Evolutionary conservation across 495 filamentous ascomycete species (phyloP).

Genomic region (Schizothecium vesticola): DNA sequence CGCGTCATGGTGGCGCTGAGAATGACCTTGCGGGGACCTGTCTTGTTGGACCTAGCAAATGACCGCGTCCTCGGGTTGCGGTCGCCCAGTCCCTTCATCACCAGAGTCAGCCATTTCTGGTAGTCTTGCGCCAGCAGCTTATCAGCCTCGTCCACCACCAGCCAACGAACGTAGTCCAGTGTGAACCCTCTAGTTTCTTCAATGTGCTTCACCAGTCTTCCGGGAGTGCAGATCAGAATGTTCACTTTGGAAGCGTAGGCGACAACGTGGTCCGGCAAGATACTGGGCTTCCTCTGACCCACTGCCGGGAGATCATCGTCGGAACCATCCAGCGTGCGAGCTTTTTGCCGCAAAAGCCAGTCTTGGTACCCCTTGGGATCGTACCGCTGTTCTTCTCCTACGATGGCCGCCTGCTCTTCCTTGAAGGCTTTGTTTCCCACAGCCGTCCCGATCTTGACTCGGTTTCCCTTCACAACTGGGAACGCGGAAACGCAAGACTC

Average conservation of each 20-base stretch:
- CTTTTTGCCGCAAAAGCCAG: slow-evolving; percentile 17
- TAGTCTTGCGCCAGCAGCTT: slow-evolving; percentile 85
- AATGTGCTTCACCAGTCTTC: slow-evolving; percentile 86
- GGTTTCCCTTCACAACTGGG: slow-evolving; percentile 45
- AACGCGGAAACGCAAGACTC: slow-evolving; percentile 56
- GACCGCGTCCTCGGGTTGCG: slow-evolving; percentile 34
- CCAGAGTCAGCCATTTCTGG: slow-evolving; percentile 79
- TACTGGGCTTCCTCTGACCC: slow-evolving; percentile 18
- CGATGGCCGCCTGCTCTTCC: slow-evolving; percentile 64
- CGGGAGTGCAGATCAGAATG: slow-evolving; percentile 87
- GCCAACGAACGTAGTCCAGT: slow-evolving; percentile 70
- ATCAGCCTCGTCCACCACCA: slow-evolving; percentile 92
- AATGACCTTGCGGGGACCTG: slow-evolving; percentile 63
- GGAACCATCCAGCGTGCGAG: slow-evolving; percentile 19
- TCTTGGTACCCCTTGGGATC: slow-evolving; percentile 30
- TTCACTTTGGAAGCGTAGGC: slow-evolving; percentile 66
- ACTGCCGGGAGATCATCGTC: slow-evolving; percentile 8
- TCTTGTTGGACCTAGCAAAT: slow-evolving; percentile 44
- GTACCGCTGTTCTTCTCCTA: slow-evolving; percentile 53
- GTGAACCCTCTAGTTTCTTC: slow-evolving; percentile 75
- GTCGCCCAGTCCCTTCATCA: slow-evolving; percentile 57
- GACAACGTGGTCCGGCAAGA: slow-evolving; percentile 57
- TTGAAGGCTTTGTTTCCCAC: slow-evolving; percentile 72
- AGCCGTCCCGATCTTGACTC: slow-evolving; percentile 71
- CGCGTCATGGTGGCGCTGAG: slow-evolving; percentile 92